Evolutionary conservation across 306 rosid species (phyloP).

Genomic region (Cucumis melo): DNA sequence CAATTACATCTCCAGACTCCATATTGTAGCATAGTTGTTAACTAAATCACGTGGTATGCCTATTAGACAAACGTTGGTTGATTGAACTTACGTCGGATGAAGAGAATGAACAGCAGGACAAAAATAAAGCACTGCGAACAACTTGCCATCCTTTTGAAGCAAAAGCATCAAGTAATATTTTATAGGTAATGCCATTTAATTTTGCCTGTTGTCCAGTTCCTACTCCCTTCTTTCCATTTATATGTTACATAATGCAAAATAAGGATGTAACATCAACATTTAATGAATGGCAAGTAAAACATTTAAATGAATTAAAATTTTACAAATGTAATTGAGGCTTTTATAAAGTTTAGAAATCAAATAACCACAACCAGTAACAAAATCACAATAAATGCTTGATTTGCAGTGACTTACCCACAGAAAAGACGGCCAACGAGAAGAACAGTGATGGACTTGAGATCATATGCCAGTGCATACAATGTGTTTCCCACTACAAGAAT

Average conservation of each 20-base stretch:
- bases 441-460: constrained; percentile 50
- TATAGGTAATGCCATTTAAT: background rate
- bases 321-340: background rate
- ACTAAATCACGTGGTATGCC: background rate
- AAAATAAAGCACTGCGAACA: no score
- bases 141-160: background rate
- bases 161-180: background rate
- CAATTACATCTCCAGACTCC: background rate
- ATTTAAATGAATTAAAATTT: background rate
- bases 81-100: background rate
- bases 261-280: background rate
- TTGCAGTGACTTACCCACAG: constrained; percentile 49
- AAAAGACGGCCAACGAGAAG: constrained; percentile 77
- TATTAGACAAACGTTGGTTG: background rate
- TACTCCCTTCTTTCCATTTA: background rate
- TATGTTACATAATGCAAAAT: background rate
- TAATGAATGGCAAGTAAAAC: background rate
- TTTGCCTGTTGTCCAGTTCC: background rate
- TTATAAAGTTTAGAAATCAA: background rate
- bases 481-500: constrained; percentile 56
- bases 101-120: background rate
- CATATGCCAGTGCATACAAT: constrained; percentile 80
- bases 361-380: background rate
- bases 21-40: background rate
- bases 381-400: background rate